These are phyloP conservation scores for Incumbomyces lentus DNA, from an alignment of 2,329 filamentous ascomycete genomes.

Conservation along the genomic window DNA sequence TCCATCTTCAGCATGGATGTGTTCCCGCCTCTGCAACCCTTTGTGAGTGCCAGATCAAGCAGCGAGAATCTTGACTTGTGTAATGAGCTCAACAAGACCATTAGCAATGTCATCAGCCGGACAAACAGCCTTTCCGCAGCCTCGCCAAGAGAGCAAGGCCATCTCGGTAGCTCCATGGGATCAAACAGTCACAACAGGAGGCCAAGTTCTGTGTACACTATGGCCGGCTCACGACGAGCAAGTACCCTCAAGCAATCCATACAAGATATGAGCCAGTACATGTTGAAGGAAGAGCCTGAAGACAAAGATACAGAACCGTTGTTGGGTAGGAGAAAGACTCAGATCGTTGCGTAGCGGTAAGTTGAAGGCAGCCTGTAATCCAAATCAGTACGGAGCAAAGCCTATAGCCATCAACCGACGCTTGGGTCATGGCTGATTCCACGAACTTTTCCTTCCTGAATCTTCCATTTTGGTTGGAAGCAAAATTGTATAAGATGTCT, in stretches of 20 bases:
- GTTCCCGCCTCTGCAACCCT: conserved; percentile 14
- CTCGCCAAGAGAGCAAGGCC: not conserved
- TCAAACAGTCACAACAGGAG: conserved; percentile 12
- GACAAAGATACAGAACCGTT: conserved; percentile 8
- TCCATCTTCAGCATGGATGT: conserved; percentile 12
- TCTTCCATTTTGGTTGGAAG: too few relatives aligned
- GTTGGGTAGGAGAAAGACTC: not conserved
- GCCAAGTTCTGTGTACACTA: not conserved
- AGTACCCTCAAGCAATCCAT: not conserved
- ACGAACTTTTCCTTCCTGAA: too few relatives aligned
- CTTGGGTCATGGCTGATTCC: too few relatives aligned
- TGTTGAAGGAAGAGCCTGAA: not conserved
- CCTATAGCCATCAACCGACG: too few relatives aligned
- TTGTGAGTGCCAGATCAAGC: conserved; percentile 7
- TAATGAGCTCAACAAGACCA: too few relatives aligned
- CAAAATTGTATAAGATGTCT: too few relatives aligned
- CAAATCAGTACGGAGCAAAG: too few relatives aligned
- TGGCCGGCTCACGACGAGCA: not conserved
- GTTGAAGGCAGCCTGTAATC: too few relatives aligned
- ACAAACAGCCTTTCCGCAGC: not conserved
- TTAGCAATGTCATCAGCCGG: not conserved
- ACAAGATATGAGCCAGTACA: not conserved
- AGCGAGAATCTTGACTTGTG: too few relatives aligned
- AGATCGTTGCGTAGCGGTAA: not conserved
- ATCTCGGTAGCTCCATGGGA: conserved; percentile 14